These are phyloP conservation scores for Saprolegnia parasitica DNA, from an alignment of 352 stramenopile species.

Conservation along the genomic window DNA sequence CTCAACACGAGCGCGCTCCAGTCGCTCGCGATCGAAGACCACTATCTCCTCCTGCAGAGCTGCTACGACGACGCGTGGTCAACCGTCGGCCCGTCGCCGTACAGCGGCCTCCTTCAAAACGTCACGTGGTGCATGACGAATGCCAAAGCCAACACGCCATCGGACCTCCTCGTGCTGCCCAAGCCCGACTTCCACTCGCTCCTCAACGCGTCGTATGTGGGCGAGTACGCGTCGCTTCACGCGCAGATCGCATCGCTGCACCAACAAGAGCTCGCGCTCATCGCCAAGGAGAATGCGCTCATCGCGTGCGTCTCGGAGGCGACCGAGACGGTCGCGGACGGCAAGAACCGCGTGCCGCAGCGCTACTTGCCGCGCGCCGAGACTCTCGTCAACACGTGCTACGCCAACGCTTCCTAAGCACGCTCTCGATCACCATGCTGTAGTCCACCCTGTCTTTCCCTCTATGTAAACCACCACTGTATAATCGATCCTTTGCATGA, in stretches of 20 bases:
- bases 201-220: background rate
- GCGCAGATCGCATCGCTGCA: background rate
- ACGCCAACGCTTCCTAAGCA: too few relatives aligned
- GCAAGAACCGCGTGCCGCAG: too few relatives aligned
- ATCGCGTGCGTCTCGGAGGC: too few relatives aligned
- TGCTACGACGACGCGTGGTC: conserved; percentile 14
- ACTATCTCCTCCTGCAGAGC: conserved; percentile 6
- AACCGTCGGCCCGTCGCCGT: background rate
- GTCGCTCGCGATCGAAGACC: conserved; percentile 14
- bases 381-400: too few relatives aligned
- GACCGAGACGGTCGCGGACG: too few relatives aligned
- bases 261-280: too few relatives aligned
- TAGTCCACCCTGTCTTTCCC: too few relatives aligned
- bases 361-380: too few relatives aligned
- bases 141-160: background rate
- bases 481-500: too few relatives aligned
- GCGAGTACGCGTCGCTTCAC: background rate
- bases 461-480: too few relatives aligned
- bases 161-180: background rate
- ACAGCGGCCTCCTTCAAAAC: background rate
- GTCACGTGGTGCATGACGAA: background rate
- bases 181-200: conserved; percentile 11
- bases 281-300: too few relatives aligned
- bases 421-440: too few relatives aligned
- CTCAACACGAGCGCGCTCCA: conserved; percentile 1